These are phyloP conservation scores for Neurospora sp. DNA, from an alignment of 495 filamentous ascomycete genomes.

Conservation along the genomic window DNA sequence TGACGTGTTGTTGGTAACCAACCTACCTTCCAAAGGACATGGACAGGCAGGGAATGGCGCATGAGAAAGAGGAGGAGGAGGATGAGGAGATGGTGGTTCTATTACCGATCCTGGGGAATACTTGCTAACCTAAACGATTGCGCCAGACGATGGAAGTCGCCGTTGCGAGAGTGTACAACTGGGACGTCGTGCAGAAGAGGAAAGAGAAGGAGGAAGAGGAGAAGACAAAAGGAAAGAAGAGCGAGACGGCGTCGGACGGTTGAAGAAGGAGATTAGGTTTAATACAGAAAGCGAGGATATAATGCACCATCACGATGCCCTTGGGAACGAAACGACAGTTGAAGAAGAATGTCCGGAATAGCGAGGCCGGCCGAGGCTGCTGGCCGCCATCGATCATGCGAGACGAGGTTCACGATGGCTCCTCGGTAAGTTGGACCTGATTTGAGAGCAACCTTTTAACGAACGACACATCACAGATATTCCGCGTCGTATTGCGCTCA, in stretches of 20 bases:
- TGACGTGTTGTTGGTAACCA: neutral
- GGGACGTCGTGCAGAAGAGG: conserved; percentile 88
- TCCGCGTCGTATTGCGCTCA: neutral
- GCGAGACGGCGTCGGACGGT: conserved; percentile 13
- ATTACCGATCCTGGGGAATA: neutral
- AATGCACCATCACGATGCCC: neutral
- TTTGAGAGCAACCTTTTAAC: neutral
- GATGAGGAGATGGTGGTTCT: neutral
- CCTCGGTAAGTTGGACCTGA: neutral
- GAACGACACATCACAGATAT: neutral
- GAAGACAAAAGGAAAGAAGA: conserved; percentile 25
- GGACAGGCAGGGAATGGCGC: neutral
- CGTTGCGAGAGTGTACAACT: conserved; percentile 95
- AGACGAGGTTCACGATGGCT: neutral
- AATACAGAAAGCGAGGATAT: neutral
- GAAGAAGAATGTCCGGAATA: neutral
- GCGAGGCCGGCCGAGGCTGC: neutral
- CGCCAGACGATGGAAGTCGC: conserved; percentile 87
- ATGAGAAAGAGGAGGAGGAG: neutral
- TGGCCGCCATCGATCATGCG: neutral
- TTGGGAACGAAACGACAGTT: neutral
- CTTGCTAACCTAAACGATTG: conserved; percentile 16
- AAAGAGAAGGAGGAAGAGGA: conserved; percentile 74
- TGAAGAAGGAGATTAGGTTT: conserved; percentile 5
- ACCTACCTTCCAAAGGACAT: neutral